These are phyloP conservation scores for Samsoniella hepiali DNA, from an alignment of 2,329 filamentous ascomycete genomes.

Conservation along the genomic window DNA sequence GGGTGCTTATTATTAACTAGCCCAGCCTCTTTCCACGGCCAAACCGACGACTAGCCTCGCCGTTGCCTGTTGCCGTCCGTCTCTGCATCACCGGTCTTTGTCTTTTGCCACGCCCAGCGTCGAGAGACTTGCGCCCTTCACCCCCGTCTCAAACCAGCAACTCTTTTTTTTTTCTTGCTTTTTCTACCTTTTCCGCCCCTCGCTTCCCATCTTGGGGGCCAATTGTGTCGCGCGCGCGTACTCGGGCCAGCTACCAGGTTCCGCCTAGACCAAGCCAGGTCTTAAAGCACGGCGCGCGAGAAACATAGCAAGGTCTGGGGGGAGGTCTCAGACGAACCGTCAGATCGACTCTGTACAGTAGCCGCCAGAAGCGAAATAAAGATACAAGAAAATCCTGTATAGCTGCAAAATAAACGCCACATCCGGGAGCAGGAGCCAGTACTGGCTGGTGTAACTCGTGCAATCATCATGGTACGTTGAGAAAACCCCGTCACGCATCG, in stretches of 20 bases:
- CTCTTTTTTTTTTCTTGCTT: neutral
- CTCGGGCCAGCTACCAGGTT: neutral
- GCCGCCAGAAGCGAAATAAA: constrained; percentile 14
- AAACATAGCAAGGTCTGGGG: neutral
- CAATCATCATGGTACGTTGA: constrained; percentile 13
- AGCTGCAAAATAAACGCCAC: neutral
- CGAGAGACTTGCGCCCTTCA: neutral
- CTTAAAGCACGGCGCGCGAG: neutral
- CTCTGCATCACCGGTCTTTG: constrained; percentile 2
- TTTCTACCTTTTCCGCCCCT: neutral
- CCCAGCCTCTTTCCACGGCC: neutral
- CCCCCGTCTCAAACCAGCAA: neutral
- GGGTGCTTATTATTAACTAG: constrained; percentile 8
- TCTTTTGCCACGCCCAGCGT: neutral
- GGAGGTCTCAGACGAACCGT: neutral
- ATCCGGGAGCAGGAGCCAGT: neutral
- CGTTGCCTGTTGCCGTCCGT: neutral
- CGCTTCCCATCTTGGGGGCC: neutral
- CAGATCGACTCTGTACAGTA: constrained; percentile 2
- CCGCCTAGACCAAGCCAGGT: neutral
- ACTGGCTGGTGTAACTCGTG: neutral
- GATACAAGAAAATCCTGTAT: neutral
- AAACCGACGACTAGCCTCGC: neutral
- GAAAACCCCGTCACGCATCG: neutral
- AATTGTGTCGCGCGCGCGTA: constrained; percentile 14